A percentile compares a stretch with the other conserved stretches of the same genome.
Conservation (phyloP, 345 rosid genomes). For the Pseudoturritis turrita region DNA sequence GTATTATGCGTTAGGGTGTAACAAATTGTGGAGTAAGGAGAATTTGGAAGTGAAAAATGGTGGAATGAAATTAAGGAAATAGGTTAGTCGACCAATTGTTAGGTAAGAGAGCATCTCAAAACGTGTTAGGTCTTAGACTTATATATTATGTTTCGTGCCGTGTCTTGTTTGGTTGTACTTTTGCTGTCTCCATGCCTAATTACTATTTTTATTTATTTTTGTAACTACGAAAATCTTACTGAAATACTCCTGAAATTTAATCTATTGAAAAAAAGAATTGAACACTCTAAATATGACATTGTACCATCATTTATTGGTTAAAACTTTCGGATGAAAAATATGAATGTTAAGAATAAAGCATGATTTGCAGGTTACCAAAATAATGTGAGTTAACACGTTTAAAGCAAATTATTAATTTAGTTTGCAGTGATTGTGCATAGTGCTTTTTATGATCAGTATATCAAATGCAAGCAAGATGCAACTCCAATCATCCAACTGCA, state of each 20-base stretch:
- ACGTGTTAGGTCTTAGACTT: conserved; percentile 20
- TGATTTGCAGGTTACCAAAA: not conserved
- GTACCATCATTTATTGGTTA: not conserved
- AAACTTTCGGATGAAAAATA: not conserved
- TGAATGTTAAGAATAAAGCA: not conserved
- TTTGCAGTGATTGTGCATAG: not conserved
- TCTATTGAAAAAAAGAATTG: no score
- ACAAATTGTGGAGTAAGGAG: not conserved
- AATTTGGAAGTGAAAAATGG: not conserved
- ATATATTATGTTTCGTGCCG: conserved; percentile 21
- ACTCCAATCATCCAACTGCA: no score
- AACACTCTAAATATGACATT: not conserved
- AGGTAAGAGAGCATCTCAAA: conserved; percentile 18
- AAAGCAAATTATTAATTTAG: not conserved
- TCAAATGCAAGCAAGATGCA: no score
- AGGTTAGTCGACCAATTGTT: conserved; percentile 8
- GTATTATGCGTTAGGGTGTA: not conserved
- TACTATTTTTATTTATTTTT: not conserved
- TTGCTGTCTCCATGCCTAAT: conserved; percentile 24
- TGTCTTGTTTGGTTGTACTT: conserved; percentile 20
- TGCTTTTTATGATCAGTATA: no score
- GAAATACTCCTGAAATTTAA: not conserved
- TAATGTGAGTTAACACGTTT: not conserved
- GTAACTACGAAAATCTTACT: not conserved
- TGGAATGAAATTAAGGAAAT: not conserved